Percentiles rank a stretch among this genome's conserved stretches.
Evolutionary conservation across 2,329 filamentous ascomycete species (phyloP).

Genomic region (Blumeriella jaapii): DNA sequence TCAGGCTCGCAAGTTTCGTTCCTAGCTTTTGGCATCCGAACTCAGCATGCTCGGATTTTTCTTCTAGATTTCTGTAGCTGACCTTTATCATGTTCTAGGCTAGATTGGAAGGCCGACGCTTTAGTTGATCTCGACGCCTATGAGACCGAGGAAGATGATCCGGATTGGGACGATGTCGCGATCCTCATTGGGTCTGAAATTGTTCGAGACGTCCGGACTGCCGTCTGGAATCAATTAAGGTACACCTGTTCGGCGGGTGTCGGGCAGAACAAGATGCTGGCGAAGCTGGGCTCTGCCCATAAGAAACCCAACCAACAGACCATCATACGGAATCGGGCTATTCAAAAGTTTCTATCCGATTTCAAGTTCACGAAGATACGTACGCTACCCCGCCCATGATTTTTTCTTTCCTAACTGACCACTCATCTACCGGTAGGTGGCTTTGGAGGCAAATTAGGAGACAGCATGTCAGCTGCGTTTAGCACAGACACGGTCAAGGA

Average conservation of each 20-base stretch:
- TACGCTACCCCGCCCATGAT: slow-evolving; percentile 18
- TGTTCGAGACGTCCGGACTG: slow-evolving; percentile 59
- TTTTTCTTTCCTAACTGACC: background rate
- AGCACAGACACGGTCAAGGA: slow-evolving; percentile 70
- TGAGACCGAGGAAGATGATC: slow-evolving; percentile 65
- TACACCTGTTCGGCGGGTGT: slow-evolving; percentile 92
- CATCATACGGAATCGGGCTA: slow-evolving; percentile 77
- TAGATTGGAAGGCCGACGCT: slow-evolving; percentile 80
- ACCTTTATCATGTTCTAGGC: slow-evolving; percentile 8
- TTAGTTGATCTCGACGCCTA: slow-evolving; percentile 64
- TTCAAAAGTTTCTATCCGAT: slow-evolving; percentile 63
- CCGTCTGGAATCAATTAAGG: slow-evolving; percentile 56
- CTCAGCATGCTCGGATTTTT: too few relatives aligned
- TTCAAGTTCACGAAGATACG: slow-evolving; percentile 89
- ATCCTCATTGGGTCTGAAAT: slow-evolving; percentile 84
- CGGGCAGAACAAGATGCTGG: slow-evolving; percentile 86
- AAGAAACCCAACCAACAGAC: slow-evolving; percentile 95
- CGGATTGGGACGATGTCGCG: slow-evolving; percentile 93
- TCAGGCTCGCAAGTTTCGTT: too few relatives aligned
- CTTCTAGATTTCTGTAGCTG: too few relatives aligned
- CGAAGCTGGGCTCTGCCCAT: slow-evolving; percentile 82
- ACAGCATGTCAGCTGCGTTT: slow-evolving; percentile 72
- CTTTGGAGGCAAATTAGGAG: slow-evolving; percentile 88
- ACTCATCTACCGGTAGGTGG: slow-evolving; percentile 56
- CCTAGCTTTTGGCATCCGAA: too few relatives aligned